These are phyloP conservation scores for Chrysopogon serrulatus DNA, from an alignment of 176 grass and related monocot genomes.

Conservation along the genomic window DNA sequence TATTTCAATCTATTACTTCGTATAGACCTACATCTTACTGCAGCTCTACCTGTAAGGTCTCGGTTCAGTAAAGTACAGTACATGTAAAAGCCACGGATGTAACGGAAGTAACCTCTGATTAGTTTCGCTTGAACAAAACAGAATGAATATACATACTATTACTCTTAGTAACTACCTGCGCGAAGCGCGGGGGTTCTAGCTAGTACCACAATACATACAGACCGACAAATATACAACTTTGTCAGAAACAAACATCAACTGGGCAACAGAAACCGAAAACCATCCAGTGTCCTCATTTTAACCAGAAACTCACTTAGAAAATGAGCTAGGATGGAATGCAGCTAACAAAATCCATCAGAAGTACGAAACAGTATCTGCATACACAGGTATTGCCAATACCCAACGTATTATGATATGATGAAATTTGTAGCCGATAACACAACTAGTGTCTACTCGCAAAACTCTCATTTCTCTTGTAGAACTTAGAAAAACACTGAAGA, in stretches of 20 bases:
- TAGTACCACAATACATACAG: background rate
- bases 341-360: slow-evolving; percentile 12
- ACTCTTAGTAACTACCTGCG: no score
- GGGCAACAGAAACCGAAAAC: background rate
- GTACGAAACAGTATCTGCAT: slow-evolving; percentile 11
- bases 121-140: no score
- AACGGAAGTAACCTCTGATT: no score
- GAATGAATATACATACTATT: no score
- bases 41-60: no score
- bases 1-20: no score
- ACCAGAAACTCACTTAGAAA: background rate
- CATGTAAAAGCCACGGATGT: no score
- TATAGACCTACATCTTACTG: no score
- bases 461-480: slow-evolving; percentile 32
- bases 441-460: slow-evolving; percentile 14
- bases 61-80: no score
- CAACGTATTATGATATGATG: background rate
- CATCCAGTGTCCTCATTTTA: background rate
- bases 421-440: background rate
- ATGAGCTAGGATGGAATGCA: background rate
- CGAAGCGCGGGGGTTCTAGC: no score
- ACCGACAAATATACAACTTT: background rate
- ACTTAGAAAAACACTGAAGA: slow-evolving; percentile 19
- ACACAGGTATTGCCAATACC: slow-evolving; percentile 8
- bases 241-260: background rate